Percentiles rank a stretch among this genome's conserved stretches.
Conservation (phyloP, 768 basidiomycete genomes). For the Mycena vulgaris region DNA sequence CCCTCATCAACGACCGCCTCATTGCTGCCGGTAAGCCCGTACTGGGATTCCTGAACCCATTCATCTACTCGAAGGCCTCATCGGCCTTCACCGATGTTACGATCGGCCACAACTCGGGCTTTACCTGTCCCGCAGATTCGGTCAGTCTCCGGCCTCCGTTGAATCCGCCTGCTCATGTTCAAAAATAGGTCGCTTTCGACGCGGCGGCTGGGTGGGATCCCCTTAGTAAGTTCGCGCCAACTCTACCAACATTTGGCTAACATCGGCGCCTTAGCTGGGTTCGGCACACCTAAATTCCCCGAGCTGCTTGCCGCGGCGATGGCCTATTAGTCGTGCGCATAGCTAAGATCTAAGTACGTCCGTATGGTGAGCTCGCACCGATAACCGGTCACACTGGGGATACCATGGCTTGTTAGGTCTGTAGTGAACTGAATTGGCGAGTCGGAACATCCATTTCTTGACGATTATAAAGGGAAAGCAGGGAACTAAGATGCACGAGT, state of each 20-base stretch:
- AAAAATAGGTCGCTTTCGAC: conserved; percentile 8
- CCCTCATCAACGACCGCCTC: conserved; percentile 60
- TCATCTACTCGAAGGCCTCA: conserved; percentile 14
- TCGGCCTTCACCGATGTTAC: conserved; percentile 8
- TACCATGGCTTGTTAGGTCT: too few species aligned
- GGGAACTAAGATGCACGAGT: too few species aligned
- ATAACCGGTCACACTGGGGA: too few species aligned
- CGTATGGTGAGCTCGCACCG: too few species aligned
- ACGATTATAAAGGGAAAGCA: too few species aligned
- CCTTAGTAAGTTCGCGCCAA: not conserved
- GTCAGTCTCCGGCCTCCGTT: not conserved
- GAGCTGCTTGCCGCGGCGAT: conserved; percentile 7
- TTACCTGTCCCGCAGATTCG: conserved; percentile 1
- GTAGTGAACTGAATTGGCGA: too few species aligned
- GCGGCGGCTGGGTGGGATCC: conserved; percentile 22
- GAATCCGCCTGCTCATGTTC: not conserved
- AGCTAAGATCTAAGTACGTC: too few species aligned
- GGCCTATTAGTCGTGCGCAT: too few species aligned
- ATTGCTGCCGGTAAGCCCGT: conserved; percentile 45
- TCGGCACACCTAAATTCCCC: conserved; percentile 3
- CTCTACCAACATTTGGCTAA: not conserved
- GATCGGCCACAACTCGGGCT: conserved; percentile 25
- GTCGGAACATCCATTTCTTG: too few species aligned
- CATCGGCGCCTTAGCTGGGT: not conserved
- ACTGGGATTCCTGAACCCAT: conserved; percentile 50